Percentiles rank a stretch among this genome's conserved stretches.
phyloP scores from a whole-genome alignment of 371 early-diverging fungal species.

The Syncephalastrum racemosum region DNA sequence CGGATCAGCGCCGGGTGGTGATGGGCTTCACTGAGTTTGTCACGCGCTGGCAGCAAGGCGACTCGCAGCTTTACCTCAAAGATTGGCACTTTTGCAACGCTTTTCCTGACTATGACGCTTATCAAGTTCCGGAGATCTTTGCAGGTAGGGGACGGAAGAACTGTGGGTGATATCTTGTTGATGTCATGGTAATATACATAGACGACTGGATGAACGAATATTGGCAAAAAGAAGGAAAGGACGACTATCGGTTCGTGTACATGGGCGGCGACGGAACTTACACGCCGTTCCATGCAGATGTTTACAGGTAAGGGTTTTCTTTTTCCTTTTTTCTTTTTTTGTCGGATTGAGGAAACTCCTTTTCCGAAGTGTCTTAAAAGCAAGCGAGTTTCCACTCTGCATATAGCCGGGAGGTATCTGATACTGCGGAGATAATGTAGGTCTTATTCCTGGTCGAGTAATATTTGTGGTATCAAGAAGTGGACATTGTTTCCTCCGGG shows the following conservation, averaged over 20 bases:
- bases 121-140: constrained; percentile 53
- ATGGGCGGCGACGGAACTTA: constrained; percentile 71
- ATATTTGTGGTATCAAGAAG: constrained; percentile 70
- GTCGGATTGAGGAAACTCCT: too few species aligned
- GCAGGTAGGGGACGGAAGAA: constrained; percentile 31
- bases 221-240: constrained; percentile 50
- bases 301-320: constrained; percentile 45
- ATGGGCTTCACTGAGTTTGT: constrained; percentile 60
- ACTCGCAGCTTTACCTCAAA: constrained; percentile 59
- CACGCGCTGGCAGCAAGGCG: constrained; percentile 39
- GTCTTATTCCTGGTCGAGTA: constrained; percentile 79
- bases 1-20: constrained; percentile 57
- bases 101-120: constrained; percentile 48
- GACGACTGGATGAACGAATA: constrained; percentile 80
- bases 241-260: constrained; percentile 75
- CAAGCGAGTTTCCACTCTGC: too few species aligned
- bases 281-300: constrained; percentile 80
- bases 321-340: neutral
- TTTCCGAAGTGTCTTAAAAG: too few species aligned
- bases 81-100: constrained; percentile 69
- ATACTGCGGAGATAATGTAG: constrained; percentile 17
- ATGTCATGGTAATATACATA: constrained; percentile 3
- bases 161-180: constrained; percentile 6
- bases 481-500: constrained; percentile 73
- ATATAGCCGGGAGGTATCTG: neutral